phyloP scores from a whole-genome alignment of 2,329 filamentous ascomycete genomes.

The Zasmidium angulare region DNA sequence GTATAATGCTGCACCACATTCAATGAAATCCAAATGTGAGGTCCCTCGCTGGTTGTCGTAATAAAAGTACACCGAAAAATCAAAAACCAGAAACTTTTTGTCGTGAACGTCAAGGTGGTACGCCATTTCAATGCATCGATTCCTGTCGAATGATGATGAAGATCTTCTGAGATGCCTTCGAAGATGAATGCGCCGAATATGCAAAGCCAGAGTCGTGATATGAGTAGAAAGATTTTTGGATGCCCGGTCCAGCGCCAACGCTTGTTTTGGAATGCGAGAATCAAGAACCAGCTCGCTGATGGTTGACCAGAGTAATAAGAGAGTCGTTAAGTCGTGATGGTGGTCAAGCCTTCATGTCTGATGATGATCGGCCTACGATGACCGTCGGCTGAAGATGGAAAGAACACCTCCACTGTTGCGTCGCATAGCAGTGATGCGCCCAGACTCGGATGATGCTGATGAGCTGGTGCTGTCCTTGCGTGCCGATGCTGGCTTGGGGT shows the following conservation, averaged over 20 bases:
- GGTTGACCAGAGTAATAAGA: background rate
- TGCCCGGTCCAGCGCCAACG: conserved; percentile 20
- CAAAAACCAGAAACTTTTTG: background rate
- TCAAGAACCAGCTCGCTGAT: conserved; percentile 24
- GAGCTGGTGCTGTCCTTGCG: conserved; percentile 19
- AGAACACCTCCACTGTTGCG: conserved; percentile 14
- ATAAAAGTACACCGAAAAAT: background rate
- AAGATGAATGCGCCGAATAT: no score
- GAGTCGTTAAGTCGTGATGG: conserved; percentile 14
- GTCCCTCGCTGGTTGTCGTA: conserved; percentile 10
- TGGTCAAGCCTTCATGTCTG: no score
- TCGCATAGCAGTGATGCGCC: conserved; percentile 14
- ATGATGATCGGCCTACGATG: conserved; percentile 14
- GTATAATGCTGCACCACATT: conserved; percentile 6
- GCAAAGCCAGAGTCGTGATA: background rate
- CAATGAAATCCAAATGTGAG: background rate
- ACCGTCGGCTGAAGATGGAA: conserved; percentile 25
- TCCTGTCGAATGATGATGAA: conserved; percentile 4
- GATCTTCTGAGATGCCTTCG: background rate
- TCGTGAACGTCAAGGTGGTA: background rate
- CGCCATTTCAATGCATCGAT: background rate
- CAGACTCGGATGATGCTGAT: conserved; percentile 22
- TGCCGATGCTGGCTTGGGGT: conserved; percentile 9
- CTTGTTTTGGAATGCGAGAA: conserved; percentile 24
- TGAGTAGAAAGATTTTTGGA: background rate